Base-by-base conservation (phyloP, 495 filamentous ascomycete genomes). In the Pseudotulostoma volvatum region DNA sequence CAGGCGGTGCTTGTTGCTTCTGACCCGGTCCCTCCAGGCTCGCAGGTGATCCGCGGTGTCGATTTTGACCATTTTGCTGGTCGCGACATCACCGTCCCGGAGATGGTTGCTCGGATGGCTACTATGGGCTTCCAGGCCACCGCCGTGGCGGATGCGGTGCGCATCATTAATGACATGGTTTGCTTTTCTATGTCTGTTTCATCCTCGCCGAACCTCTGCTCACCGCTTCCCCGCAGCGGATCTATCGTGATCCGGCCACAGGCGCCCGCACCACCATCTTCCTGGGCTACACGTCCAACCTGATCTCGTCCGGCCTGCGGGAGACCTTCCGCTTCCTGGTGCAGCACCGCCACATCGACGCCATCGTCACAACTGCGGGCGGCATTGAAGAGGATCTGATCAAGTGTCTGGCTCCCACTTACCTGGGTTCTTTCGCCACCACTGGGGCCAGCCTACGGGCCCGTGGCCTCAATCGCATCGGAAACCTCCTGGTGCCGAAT, bases 341-440 rank as follows among this genome's bases (percentile, higher is more conserved):
- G 9, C 71, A 94, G 55, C 84, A 96, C 59, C 72, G 74, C 23
- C 87, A 96, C 53, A 76, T 96, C 41, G 86, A 82, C 1, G 81
- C 78, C 40, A 81, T 96, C 44, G 92, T 99, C 40, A 92, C 88
- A 11, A 92, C 90, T 2, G 90, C 92, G 0, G 90, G 90, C n/a
- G 92, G 87, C 3, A 72, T 99, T 21, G 90, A 99, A 57, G 90
- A 99, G 56, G 90, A 96, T 53, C 68, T 99, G 33, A 96, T 96
- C 66, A 99, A 99, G 61, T 96, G 92, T 47, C 74, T 96, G 1
- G 90, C 76, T 3, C 78, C 81, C 14, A 99, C 92, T 7, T 96
- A 96, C 53, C 73, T 95, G 45, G 87, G 83, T 20, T 74, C 79
- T 7, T 96, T 96, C 63, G 64, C 61, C 34, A 75, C 80, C 0